Base-by-base conservation (phyloP, 2,329 filamentous ascomycete genomes). In the Talaromyces verruculosus region DNA sequence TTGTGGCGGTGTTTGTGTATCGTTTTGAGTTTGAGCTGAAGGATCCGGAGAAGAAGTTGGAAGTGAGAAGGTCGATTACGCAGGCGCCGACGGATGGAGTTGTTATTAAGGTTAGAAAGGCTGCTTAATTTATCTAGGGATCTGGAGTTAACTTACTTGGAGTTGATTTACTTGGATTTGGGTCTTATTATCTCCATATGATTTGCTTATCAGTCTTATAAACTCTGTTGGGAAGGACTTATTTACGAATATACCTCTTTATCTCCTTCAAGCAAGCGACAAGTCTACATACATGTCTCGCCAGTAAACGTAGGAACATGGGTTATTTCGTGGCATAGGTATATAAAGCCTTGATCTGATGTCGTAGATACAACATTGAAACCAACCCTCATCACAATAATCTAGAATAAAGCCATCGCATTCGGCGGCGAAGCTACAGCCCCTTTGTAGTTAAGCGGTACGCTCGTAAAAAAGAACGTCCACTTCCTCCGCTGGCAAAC, bases 1-100 rank as follows among this genome's bases (percentile, higher is more conserved):
- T 97, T 68, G 75, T 97, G 57, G 93, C 92, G 25, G 84, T 87
- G 8, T 88, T 91, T 84, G 84, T 94, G 3, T 92, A 92, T 0
- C 84, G 86, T 43, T 96, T 96, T 70, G 79, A 85, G 72, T 85
- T 88, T 67, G 84, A 89, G 74, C 79, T 88, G 74, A 88, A 91
- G 72, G 87, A 91, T 78, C 82, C 81, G 33, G 79, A 82, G 63
- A 79, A 78, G 55, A 87, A 90, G 70, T 75, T 94, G 57, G 77
- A 85, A 57, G 87, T 96, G 68, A 88, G 88, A 76, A 85, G 87
- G 0, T 87, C 87, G 2, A 84, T 95, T 58, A 96, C 93, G 22
- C 84, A 87, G 6, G 86, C 87, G 74, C 93, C 93, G 0, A 85
- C 84, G 65, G 88, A 88, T 65, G 92, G 92, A 0, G 79, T 97